A percentile compares a stretch with the other conserved stretches of the same genome.
Conservation (phyloP, 179 eudicot species). For the Silene vulgaris region DNA sequence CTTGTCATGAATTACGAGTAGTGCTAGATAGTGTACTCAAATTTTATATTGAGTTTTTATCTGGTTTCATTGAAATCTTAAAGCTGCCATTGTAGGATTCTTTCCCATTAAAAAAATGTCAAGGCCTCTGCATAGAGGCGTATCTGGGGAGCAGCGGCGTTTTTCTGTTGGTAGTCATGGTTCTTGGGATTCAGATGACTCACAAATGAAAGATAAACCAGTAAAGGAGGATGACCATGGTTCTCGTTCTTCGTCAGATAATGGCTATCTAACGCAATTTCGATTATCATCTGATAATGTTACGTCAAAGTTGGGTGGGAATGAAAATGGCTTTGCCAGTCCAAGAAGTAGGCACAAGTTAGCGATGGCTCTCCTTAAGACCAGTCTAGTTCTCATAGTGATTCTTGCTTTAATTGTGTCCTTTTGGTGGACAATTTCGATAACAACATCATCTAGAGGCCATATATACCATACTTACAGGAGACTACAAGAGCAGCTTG, state of each 20-base stretch:
- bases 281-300: constrained; percentile 44
- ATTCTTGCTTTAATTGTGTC: constrained; percentile 78
- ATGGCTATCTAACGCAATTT: constrained; percentile 34
- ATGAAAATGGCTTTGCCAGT: constrained; percentile 55
- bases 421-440: constrained; percentile 84
- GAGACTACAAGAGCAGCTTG: constrained; percentile 79
- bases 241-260: constrained; percentile 41
- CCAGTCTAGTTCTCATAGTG: constrained; percentile 63
- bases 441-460: constrained; percentile 64
- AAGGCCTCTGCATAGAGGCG: constrained; percentile 82
- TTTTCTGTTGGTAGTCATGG: constrained; percentile 48
- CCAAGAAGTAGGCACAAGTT: constrained; percentile 58
- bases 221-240: constrained; percentile 67
- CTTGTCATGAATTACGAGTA: not conserved
- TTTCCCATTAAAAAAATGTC: constrained; percentile 61
- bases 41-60: not conserved
- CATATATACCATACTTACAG: constrained; percentile 63
- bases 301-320: constrained; percentile 40
- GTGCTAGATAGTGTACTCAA: not conserved
- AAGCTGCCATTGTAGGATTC: constrained; percentile 20
- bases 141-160: constrained; percentile 59
- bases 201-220: constrained; percentile 69
- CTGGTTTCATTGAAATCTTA: constrained; percentile 7
- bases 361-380: constrained; percentile 52
- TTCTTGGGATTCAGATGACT: constrained; percentile 52